Base-by-base conservation (phyloP, 2,329 filamentous ascomycete species). In the Ceratocystis diversiconidia region DNA sequence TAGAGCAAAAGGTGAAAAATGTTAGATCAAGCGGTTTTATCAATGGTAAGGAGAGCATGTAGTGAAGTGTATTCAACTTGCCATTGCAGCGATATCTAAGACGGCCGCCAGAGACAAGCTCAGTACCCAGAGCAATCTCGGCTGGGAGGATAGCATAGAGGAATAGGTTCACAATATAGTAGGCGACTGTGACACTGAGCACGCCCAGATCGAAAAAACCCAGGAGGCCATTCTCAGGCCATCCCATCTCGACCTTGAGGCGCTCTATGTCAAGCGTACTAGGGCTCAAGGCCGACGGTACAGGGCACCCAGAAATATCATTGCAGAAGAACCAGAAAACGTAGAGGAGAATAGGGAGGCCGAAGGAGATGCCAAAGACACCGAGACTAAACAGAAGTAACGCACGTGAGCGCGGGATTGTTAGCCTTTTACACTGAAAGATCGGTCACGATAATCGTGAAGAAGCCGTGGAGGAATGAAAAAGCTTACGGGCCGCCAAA, bases 251-350 rank as follows among this genome's bases (percentile, higher is more conserved):
- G 65, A 79, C 73, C 78, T 92, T 94, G 70, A 96, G 77, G 71
- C 83, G 82, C 22, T 86, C 82, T 61, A 91, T 77, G 52, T 85
- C 85, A 67, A 96, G 77, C 7, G 83, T 87, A 66, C 82, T 85
- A 41, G 89, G 91, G 70, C 82, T 80, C 46, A 95, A 81, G 7
- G 92, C 80, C 3, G 89, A 90, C 2, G 92, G 90, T 2, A 89
- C 86, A 60, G 92, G 94, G 73, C 94, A 97, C 67, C 94, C 92
- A 7, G 90, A 87, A 69, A 95, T 79, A 74, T 97, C 92, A 77
- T 96, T 97, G 81, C 92, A 96, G 71, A 87, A 79, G 73, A 96
- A 95, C 60, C 86, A 82, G 73, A 92, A 87, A 71, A 85, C 73
- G 76, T 94, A 95, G 70, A 90, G 83, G 69, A 92, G 80, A 52